phyloP scores from a whole-genome alignment of 768 basidiomycete species.

The Podaxis sp. region DNA sequence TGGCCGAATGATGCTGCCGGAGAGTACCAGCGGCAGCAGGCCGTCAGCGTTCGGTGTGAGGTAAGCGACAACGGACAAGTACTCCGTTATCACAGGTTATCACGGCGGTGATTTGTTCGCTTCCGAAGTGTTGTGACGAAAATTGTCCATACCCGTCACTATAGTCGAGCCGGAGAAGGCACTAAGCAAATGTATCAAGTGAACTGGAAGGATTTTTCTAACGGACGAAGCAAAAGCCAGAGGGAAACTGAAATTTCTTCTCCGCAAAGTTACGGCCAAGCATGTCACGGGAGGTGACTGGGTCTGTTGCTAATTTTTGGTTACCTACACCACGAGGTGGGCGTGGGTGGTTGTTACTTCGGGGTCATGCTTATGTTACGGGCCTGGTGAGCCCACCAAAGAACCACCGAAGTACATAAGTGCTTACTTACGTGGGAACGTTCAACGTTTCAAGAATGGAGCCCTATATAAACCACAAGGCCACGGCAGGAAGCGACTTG shows the following conservation, averaged over 20 bases:
- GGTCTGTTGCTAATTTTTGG: background rate
- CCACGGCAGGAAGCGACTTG: background rate
- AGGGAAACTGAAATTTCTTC: conserved; percentile 17
- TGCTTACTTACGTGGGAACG: too few species aligned
- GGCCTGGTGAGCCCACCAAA: too few species aligned
- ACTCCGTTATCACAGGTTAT: too few species aligned
- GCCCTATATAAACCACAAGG: background rate
- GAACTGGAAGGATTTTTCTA: conserved; percentile 5
- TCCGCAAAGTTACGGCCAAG: conserved; percentile 11
- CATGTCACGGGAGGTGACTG: background rate
- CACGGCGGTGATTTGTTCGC: too few species aligned
- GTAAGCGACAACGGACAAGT: too few species aligned
- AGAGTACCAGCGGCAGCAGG: too few species aligned
- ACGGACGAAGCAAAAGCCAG: conserved; percentile 10
- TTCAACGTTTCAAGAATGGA: too few species aligned
- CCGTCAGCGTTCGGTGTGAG: too few species aligned
- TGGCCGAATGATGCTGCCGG: too few species aligned
- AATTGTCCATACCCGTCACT: background rate
- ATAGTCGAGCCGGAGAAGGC: conserved; percentile 2
- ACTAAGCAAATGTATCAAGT: conserved; percentile 12
- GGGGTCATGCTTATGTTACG: background rate
- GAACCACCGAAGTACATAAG: too few species aligned
- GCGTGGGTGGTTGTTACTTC: background rate
- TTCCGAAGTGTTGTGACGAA: too few species aligned
- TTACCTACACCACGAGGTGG: background rate